Conservation (phyloP, 1,139 yeast genomes). For the Candida neerlandica region DNA sequence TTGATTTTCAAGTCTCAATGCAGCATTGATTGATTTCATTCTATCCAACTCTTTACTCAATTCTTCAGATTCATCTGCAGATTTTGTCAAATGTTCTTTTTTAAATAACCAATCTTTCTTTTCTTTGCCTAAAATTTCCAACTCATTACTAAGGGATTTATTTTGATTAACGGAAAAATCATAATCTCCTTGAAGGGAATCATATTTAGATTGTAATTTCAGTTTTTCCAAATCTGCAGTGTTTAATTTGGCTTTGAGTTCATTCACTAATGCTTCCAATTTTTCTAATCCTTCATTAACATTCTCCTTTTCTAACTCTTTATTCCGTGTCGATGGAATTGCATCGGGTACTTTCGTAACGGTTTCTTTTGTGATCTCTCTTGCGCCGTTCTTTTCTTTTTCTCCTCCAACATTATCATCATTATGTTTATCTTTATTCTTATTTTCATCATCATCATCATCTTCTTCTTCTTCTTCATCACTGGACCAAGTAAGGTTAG, state of each 20-base stretch:
- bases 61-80: slow-evolving; percentile 13
- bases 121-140: slow-evolving; percentile 23
- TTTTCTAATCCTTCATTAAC: slow-evolving; percentile 13
- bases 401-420: too few relatives aligned
- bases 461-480: slow-evolving; percentile 58
- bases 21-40: slow-evolving; percentile 35
- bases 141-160: slow-evolving; percentile 25
- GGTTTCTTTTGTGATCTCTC: neutral
- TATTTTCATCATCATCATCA: too few relatives aligned
- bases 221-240: slow-evolving; percentile 19
- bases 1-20: slow-evolving; percentile 44
- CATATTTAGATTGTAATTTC: slow-evolving; percentile 22
- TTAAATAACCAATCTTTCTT: slow-evolving; percentile 15
- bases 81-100: slow-evolving; percentile 13
- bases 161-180: slow-evolving; percentile 25
- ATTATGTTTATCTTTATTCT: too few relatives aligned
- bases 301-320: neutral
- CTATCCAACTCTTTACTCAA: slow-evolving; percentile 26
- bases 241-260: slow-evolving; percentile 16
- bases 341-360: neutral
- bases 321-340: neutral
- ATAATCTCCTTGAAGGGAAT: slow-evolving; percentile 27
- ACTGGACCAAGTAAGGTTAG: slow-evolving; percentile 80
- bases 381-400: neutral
- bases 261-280: slow-evolving; percentile 18